Evolutionary conservation across 2,329 filamentous ascomycete genomes (phyloP), one percentile per base, ranked within the genome.

Genomic region (Myrmaecium sp.): DNA sequence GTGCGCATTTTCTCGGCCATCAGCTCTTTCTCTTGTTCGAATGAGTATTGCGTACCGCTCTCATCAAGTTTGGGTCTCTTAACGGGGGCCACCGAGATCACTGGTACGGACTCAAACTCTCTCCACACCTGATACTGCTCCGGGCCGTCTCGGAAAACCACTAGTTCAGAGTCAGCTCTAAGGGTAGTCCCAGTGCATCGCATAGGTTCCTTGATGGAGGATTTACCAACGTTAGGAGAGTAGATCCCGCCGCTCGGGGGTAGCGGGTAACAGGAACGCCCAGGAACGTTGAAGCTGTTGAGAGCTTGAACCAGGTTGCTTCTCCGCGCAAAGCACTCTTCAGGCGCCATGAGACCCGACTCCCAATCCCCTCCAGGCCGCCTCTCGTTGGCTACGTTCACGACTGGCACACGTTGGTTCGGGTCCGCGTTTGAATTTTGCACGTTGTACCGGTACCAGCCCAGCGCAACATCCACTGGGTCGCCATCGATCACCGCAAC

Each of bases 281-380:
- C n/a, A n/a, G n/a, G n/a, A n/a, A n/a, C n/a, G n/a, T n/a, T n/a
- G n/a, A n/a, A n/a, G n/a, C n/a, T n/a, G n/a, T n/a, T 64, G 25
- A 83, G 59, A 3, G 72, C 70, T 11, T 74, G 69, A 5, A 74
- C 74, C 17, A 84, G 64, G 35, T 75, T 82, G 53, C 74, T 80
- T 38, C 78, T 62, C 33, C 77, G 64, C 41, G 76, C 79, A 19
- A 84, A 64, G 36, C 74, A 74, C 49, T 83, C 78, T 53, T 78
- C 72, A 27, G 70, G 71, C 17, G 69, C 69, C 37, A 66, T 60
- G 8, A 66, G 54, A 6, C 64, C 66, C 18, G 58, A 75, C 39
- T 82, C 76, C 78, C 78, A 84, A 44, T 83, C 76, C n/a, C 78
- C 78, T 6, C 78, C 78, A 1, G 77, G 64, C 19, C 74, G 62